phyloP scores from a whole-genome alignment of 495 filamentous ascomycete species.

The Sabuloglossum arenarium region DNA sequence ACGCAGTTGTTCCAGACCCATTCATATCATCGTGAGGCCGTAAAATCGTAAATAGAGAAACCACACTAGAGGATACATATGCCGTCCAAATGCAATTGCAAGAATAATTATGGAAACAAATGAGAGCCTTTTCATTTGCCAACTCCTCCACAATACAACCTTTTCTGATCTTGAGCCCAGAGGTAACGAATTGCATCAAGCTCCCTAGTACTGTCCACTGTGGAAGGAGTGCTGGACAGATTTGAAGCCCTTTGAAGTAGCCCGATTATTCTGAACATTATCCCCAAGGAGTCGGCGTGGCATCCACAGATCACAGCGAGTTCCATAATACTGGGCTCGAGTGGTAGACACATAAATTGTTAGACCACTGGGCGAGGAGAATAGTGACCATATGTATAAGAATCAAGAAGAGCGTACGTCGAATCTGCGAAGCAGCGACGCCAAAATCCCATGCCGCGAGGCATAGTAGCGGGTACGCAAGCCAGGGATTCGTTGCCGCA shows the following conservation, averaged over 20 bases:
- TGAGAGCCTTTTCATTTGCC: neutral
- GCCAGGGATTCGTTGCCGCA: slow-evolving; percentile 3
- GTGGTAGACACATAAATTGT: neutral
- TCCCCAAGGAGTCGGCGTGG: neutral
- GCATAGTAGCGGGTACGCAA: slow-evolving; percentile 5
- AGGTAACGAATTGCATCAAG: neutral
- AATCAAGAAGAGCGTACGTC: neutral
- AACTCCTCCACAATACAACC: neutral
- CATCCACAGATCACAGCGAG: neutral
- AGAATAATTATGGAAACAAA: too few relatives aligned
- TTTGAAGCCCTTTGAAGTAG: too few relatives aligned
- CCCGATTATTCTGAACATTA: too few relatives aligned
- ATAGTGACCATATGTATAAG: neutral
- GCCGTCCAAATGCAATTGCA: neutral
- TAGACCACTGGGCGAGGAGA: neutral
- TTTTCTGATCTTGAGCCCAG: neutral
- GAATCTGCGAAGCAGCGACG: neutral
- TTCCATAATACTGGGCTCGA: neutral
- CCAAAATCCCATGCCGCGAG: slow-evolving; percentile 5
- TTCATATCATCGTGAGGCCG: neutral
- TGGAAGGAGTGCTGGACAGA: neutral
- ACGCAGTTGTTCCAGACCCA: neutral
- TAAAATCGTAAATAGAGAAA: neutral
- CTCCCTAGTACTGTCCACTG: neutral
- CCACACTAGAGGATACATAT: neutral